A percentile compares a stretch with the other conserved stretches of the same genome.
phyloP scores from a whole-genome alignment of 768 basidiomycete genomes.

The Suillus discolor region DNA sequence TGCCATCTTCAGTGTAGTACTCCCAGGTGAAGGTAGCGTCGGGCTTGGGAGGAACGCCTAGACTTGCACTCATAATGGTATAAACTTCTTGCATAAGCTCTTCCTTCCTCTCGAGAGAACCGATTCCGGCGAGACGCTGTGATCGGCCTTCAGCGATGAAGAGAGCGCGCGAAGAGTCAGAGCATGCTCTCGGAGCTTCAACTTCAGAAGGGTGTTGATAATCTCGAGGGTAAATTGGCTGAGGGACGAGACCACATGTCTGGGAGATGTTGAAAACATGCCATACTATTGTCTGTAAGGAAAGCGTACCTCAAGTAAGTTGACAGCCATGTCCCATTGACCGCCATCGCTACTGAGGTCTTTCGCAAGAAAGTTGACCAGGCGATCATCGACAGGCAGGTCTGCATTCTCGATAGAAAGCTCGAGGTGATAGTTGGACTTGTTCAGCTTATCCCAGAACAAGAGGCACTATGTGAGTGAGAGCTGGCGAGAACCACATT shows the following conservation, averaged over 20 bases:
- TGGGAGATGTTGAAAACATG: slow-evolving; percentile 27
- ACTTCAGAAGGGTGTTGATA: slow-evolving; percentile 82
- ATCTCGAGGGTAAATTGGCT: slow-evolving; percentile 74
- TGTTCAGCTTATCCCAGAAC: slow-evolving; percentile 97
- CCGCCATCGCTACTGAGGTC: slow-evolving; percentile 91
- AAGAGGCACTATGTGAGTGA: slow-evolving; percentile 48
- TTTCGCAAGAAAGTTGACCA: slow-evolving; percentile 72
- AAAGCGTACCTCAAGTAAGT: slow-evolving; percentile 54
- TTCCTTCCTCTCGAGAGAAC: slow-evolving; percentile 73
- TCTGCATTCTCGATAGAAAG: slow-evolving; percentile 80
- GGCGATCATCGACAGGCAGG: slow-evolving; percentile 77
- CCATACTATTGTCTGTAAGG: not conserved
- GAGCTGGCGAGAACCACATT: slow-evolving; percentile 35
- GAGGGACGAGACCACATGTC: slow-evolving; percentile 88
- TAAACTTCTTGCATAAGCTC: slow-evolving; percentile 84
- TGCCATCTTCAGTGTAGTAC: slow-evolving; percentile 81
- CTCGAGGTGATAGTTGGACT: slow-evolving; percentile 88
- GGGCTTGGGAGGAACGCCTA: slow-evolving; percentile 83
- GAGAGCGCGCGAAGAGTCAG: slow-evolving; percentile 73
- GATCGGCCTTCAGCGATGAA: slow-evolving; percentile 51
- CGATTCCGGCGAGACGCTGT: slow-evolving; percentile 45
- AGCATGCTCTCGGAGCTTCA: slow-evolving; percentile 90
- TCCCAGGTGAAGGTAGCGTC: slow-evolving; percentile 82
- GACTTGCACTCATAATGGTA: slow-evolving; percentile 78
- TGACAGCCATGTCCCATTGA: slow-evolving; percentile 92